These are phyloP conservation scores for Termitomyces sp. DNA, from an alignment of 768 basidiomycete species.

Conservation along the genomic window DNA sequence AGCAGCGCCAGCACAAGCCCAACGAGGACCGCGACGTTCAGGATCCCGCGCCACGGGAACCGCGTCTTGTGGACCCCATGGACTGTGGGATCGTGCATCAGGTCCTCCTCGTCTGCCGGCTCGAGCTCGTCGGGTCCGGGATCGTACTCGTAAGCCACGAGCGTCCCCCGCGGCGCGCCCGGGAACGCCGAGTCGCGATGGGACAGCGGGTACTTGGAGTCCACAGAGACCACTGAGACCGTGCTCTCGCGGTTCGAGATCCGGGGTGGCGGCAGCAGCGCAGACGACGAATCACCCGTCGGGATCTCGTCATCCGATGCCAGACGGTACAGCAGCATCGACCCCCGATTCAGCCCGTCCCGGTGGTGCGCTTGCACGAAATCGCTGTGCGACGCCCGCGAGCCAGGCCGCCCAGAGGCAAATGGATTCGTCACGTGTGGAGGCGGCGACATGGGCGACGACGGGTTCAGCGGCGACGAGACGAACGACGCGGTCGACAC, in stretches of 20 bases:
- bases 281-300: conserved; percentile 1
- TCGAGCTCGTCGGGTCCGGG: conserved; percentile 50
- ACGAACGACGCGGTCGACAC: conserved; percentile 6
- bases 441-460: conserved; percentile 3
- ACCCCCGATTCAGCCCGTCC: conserved; percentile 8
- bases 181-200: conserved; percentile 16
- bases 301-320: conserved; percentile 15
- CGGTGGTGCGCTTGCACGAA: not conserved
- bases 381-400: conserved; percentile 10
- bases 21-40: conserved; percentile 68
- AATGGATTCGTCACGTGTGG: conserved; percentile 11
- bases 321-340: conserved; percentile 22
- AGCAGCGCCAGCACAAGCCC: conserved; percentile 58
- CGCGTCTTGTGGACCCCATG: conserved; percentile 21
- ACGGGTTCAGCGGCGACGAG: conserved; percentile 13
- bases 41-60: conserved; percentile 42
- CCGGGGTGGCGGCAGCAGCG: not conserved
- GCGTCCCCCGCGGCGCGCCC: conserved; percentile 22
- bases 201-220: conserved; percentile 13
- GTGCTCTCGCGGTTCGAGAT: not conserved
- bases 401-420: conserved; percentile 4
- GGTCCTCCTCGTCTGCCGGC: conserved; percentile 69
- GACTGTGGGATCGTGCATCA: conserved; percentile 57
- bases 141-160: conserved; percentile 70
- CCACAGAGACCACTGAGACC: conserved; percentile 13